phyloP scores from a whole-genome alignment of 306 rosid genomes.

The Corylus avellana region DNA sequence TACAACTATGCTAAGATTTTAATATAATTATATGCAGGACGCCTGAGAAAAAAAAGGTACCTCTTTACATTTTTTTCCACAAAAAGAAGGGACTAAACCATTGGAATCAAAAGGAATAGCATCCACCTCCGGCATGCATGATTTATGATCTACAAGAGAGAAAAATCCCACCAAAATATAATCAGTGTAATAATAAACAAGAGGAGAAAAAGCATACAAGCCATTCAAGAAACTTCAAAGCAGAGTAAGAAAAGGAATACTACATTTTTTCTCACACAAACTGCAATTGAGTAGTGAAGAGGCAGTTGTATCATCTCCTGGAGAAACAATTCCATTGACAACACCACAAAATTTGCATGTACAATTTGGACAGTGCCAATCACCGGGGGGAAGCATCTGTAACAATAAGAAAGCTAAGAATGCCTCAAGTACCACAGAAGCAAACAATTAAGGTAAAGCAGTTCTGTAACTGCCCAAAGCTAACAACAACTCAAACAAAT shows the following conservation, averaged over 20 bases:
- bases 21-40: background rate
- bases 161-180: slow-evolving; percentile 26
- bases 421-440: slow-evolving; percentile 9
- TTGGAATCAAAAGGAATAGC: slow-evolving; percentile 37
- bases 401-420: slow-evolving; percentile 29
- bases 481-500: slow-evolving; percentile 17
- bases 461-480: slow-evolving; percentile 21
- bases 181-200: background rate
- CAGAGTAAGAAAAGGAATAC: slow-evolving; percentile 26
- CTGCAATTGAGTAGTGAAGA: slow-evolving; percentile 52
- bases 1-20: background rate
- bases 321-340: slow-evolving; percentile 42
- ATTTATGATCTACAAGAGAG: slow-evolving; percentile 60
- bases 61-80: slow-evolving; percentile 91
- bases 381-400: slow-evolving; percentile 93
- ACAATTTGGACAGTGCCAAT: slow-evolving; percentile 97
- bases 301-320: slow-evolving; percentile 40
- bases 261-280: slow-evolving; percentile 94
- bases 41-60: slow-evolving; percentile 37
- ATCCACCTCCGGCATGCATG: slow-evolving; percentile 58
- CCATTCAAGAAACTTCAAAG: slow-evolving; percentile 24
- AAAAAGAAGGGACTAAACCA: slow-evolving; percentile 44
- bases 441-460: slow-evolving; percentile 6
- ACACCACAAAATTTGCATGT: slow-evolving; percentile 81
- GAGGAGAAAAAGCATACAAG: slow-evolving; percentile 17